phyloP scores from a whole-genome alignment of 2,329 filamentous ascomycete genomes.

The Colletotrichum sp. region DNA sequence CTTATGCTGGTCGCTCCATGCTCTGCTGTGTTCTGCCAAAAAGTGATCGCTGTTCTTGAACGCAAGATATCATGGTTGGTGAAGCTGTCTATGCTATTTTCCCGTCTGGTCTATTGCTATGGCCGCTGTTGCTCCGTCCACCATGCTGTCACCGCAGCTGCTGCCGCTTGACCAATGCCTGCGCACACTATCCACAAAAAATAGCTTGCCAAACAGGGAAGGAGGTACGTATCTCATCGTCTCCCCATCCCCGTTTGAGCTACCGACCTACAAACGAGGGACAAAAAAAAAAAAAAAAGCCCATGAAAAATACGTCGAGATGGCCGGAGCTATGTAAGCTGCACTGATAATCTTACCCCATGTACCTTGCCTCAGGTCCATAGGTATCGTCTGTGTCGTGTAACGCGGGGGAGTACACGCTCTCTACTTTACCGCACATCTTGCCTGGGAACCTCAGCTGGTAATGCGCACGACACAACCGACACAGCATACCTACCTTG shows the following conservation, averaged over 20 bases:
- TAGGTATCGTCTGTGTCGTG: neutral
- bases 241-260: neutral
- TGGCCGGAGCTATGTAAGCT: conserved; percentile 10
- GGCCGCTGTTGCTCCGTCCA: neutral
- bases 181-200: neutral
- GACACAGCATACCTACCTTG: neutral
- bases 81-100: neutral
- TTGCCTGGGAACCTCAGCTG: neutral
- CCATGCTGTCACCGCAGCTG: neutral
- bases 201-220: neutral
- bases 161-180: neutral
- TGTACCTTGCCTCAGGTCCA: neutral
- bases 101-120: neutral
- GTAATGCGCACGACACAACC: neutral
- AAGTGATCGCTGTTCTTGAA: neutral
- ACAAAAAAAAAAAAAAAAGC: neutral
- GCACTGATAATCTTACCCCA: neutral
- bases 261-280: neutral
- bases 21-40: no score
- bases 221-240: neutral
- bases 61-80: neutral
- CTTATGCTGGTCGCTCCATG: neutral
- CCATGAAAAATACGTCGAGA: neutral
- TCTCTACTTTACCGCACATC: neutral
- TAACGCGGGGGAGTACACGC: neutral